A percentile compares a stretch with the other conserved stretches of the same genome.
phyloP scores from a whole-genome alignment of 108 stramenopile genomes.

The Discostella stelligeroides region DNA sequence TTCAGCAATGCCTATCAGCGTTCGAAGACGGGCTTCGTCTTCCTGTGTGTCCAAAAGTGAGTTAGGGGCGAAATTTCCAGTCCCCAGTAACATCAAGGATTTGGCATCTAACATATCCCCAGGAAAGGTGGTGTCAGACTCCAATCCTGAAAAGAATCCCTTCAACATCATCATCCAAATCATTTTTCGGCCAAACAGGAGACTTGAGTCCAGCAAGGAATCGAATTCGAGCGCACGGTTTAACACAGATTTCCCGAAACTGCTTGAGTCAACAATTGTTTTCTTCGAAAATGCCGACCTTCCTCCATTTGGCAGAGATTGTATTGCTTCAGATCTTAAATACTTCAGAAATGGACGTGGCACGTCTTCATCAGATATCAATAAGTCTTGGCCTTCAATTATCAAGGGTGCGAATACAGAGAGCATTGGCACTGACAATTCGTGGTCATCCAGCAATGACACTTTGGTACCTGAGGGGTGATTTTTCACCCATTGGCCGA shows the following conservation, averaged over 20 bases:
- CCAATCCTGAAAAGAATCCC: constrained; percentile 18
- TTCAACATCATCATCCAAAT: constrained; percentile 42
- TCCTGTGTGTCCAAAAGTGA: constrained; percentile 31
- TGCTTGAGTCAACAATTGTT: constrained; percentile 15
- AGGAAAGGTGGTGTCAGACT: background rate
- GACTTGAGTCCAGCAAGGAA: constrained; percentile 10
- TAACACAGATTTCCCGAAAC: constrained; percentile 17
- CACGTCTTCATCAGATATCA: constrained; percentile 8
- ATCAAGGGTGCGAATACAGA: constrained; percentile 14
- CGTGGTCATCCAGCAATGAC: constrained; percentile 5
- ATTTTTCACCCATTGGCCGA: constrained; percentile 15
- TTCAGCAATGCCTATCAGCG: constrained; percentile 56
- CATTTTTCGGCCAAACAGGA: constrained; percentile 11
- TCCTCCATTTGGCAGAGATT: constrained; percentile 2
- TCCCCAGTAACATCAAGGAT: constrained; percentile 18
- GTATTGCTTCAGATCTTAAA: constrained; percentile 23
- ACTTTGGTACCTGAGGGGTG: background rate
- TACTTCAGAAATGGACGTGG: constrained; percentile 8
- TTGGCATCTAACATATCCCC: constrained; percentile 30
- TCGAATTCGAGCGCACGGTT: constrained; percentile 20
- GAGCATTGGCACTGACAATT: constrained; percentile 3
- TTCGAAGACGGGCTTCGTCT: constrained; percentile 20
- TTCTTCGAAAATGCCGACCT: constrained; percentile 7
- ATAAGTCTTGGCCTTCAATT: constrained; percentile 42
- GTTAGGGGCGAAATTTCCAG: background rate